Evolutionary conservation across 495 filamentous ascomycete species (phyloP), one percentile per base, ranked within the genome.

Genomic region (Hypoxylon fuscum): DNA sequence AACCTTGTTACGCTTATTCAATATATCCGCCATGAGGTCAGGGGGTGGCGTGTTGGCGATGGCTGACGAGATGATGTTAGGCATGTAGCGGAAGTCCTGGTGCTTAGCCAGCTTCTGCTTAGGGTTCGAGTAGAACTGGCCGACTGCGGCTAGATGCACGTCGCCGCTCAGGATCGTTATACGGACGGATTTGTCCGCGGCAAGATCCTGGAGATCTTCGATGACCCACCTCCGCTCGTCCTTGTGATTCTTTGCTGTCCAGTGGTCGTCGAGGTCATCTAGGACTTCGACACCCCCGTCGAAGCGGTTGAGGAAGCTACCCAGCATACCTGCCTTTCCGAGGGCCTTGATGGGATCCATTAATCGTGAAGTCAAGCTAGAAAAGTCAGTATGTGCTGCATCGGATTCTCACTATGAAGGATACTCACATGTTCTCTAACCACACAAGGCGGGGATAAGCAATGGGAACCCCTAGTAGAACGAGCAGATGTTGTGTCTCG

Each of bases 171-270:
- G 77, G 56, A 93, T 96, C 2, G 94, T 97, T 17, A 98, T 78
- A n/a, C 95, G 86, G 45, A 98, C 82, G 10, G 91, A 96, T 66
- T 93, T 95, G 69, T 94, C 91, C 7, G 88, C 91, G 11, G 96
- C 93, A 42, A 98, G 77, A 63, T 92, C 88, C 71, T 98, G 95
- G 12, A 98, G 81, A 53, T 96, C 91, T 66, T 94, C 87, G 29
- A 98, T 86, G 62, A 97, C 83, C 78, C 89, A 89, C 62, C 87
- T 90, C 25, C 95, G 85, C 76, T 98, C 95, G 9, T 78, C 74
- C 70, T 98, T 98, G 75, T 97, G 92, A 68, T 92, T 88, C 66
- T 91, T 96, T 17, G 95, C 93, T 2, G 95, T 96, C 95, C 95
- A 98, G 69, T 98, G 94, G 72, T 98, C 95, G 64, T 93, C 90